Evolutionary conservation across 2,329 filamentous ascomycete species (phyloP).

Genomic region (Calonectria pauciramosa): DNA sequence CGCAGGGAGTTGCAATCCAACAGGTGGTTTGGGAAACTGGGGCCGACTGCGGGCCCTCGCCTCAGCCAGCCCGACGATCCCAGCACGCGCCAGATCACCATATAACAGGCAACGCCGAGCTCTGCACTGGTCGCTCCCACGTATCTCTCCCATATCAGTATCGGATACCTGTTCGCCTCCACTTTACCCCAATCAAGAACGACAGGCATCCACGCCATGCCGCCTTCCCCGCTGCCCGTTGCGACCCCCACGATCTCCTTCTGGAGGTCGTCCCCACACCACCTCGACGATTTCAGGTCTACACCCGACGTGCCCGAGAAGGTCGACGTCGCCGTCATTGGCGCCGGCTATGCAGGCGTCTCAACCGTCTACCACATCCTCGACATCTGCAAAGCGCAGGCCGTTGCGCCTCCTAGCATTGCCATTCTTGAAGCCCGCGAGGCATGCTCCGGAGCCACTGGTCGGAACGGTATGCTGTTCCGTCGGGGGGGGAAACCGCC

Average conservation of each 20-base stretch:
- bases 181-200: not conserved
- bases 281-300: slow-evolving; percentile 20
- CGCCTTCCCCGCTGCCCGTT: slow-evolving; percentile 26
- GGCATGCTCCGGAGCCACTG: slow-evolving; percentile 55
- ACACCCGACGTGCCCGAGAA: slow-evolving; percentile 50
- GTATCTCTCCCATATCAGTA: slow-evolving; percentile 9
- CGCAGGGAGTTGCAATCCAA: not conserved
- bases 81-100: not conserved
- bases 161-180: not conserved
- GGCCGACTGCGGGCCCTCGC: slow-evolving; percentile 3
- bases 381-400: slow-evolving; percentile 30
- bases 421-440: slow-evolving; percentile 52
- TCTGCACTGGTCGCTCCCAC: not conserved
- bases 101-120: slow-evolving; percentile 21
- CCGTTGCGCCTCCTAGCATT: slow-evolving; percentile 35
- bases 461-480: slow-evolving; percentile 48
- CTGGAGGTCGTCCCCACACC: slow-evolving; percentile 22
- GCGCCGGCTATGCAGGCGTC: slow-evolving; percentile 61
- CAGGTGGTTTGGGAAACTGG: not conserved
- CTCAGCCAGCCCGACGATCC: not conserved
- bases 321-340: slow-evolving; percentile 62
- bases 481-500: not conserved
- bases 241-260: slow-evolving; percentile 26
- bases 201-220: slow-evolving; percentile 18
- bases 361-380: slow-evolving; percentile 59